These are phyloP conservation scores for Talaromyces ruber DNA, from an alignment of 495 filamentous ascomycete species.

Conservation along the genomic window DNA sequence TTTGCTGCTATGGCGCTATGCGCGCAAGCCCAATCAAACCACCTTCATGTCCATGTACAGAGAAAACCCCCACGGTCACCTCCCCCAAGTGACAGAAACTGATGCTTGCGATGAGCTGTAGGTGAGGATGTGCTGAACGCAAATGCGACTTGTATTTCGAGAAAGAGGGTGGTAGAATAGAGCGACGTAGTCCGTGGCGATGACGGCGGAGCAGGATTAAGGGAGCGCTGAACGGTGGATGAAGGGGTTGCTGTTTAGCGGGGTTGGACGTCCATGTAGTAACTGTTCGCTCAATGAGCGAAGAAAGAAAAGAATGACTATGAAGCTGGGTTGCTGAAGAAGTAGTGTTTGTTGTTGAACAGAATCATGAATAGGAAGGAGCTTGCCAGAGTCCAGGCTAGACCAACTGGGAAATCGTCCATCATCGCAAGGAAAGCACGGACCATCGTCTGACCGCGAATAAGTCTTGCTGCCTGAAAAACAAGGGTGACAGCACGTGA, in stretches of 20 bases:
- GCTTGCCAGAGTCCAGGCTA: not conserved
- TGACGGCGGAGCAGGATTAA: not conserved
- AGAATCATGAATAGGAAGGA: not conserved
- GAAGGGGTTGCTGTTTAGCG: not conserved
- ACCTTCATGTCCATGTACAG: slow-evolving; percentile 4
- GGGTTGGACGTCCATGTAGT: not conserved
- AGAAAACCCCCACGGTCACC: not conserved
- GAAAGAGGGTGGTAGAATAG: not conserved
- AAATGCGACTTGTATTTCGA: not conserved
- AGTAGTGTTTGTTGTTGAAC: not conserved
- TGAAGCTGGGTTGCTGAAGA: not conserved
- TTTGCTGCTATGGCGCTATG: slow-evolving; percentile 2
- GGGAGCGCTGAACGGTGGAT: not conserved
- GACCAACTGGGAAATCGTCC: not conserved
- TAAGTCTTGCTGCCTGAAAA: not conserved
- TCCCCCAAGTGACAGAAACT: not conserved
- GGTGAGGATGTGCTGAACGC: not conserved
- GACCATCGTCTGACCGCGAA: not conserved
- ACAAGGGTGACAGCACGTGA: not conserved
- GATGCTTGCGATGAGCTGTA: not conserved
- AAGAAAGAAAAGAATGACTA: not conserved
- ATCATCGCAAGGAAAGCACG: not conserved
- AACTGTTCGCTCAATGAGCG: not conserved
- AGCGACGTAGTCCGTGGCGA: not conserved
- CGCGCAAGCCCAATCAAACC: slow-evolving; percentile 5